Evolutionary conservation across 1,139 yeast species (phyloP).

Genomic region (Diutina sp.): DNA sequence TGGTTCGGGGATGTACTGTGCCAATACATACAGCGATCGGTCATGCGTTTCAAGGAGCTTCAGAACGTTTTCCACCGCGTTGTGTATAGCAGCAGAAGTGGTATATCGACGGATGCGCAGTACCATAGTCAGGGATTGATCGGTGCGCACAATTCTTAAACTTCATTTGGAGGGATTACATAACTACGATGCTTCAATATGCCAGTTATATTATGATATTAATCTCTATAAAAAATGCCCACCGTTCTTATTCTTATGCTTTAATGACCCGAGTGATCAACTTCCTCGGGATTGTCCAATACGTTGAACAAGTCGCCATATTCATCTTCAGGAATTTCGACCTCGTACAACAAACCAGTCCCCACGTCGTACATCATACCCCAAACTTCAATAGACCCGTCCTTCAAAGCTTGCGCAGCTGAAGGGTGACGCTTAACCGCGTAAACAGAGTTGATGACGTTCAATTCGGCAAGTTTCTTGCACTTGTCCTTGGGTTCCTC

Average conservation of each 20-base stretch:
- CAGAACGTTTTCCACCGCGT: slow-evolving; percentile 31
- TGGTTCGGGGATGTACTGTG: slow-evolving; percentile 60
- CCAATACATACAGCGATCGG: slow-evolving; percentile 51
- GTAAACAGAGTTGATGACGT: slow-evolving; percentile 50
- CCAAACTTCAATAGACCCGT: slow-evolving; percentile 73
- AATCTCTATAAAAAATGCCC: not conserved
- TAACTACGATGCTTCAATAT: too few species aligned
- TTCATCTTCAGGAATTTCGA: slow-evolving; percentile 41
- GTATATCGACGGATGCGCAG: not conserved
- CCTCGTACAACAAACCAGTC: slow-evolving; percentile 52
- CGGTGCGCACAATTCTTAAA: not conserved
- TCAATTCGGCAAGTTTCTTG: slow-evolving; percentile 62
- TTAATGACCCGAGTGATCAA: slow-evolving; percentile 4
- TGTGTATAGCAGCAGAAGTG: slow-evolving; percentile 10
- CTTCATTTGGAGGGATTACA: too few species aligned
- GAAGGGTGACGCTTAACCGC: slow-evolving; percentile 59
- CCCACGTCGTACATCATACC: slow-evolving; percentile 84
- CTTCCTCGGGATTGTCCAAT: slow-evolving; percentile 26
- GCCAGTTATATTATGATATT: too few species aligned
- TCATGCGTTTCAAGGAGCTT: slow-evolving; percentile 35
- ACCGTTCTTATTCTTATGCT: slow-evolving; percentile 6
- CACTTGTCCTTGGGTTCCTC: slow-evolving; percentile 45
- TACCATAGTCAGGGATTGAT: not conserved
- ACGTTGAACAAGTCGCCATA: slow-evolving; percentile 38
- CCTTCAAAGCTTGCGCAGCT: slow-evolving; percentile 58